Base-by-base conservation (phyloP, 345 rosid species). In the Aquilaria malaccensis region DNA sequence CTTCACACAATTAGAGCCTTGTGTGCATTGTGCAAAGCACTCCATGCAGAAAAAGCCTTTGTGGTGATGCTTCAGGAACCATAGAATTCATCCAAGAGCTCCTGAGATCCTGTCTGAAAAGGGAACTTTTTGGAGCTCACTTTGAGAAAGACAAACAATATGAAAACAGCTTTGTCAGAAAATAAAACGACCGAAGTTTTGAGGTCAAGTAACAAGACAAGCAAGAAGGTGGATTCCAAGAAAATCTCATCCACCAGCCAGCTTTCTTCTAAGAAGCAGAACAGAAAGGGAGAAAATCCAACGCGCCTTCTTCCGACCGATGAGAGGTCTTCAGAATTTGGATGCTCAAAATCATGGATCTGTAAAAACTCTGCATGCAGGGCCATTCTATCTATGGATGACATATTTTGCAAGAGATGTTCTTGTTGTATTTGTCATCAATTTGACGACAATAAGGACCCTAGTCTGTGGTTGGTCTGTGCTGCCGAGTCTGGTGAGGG, bases 361-460 rank as follows among this genome's bases (percentile, higher is more conserved):
- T 77, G 89, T 55, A 86, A 82, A 79, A 86, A 86, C 64, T 75
- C 79, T 58, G 86, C 89, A 9, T 86, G 94, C 62, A 75, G 85
- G 60, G 94, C 89, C 52, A 58, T 72, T 52, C 71, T 84, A 12
- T 77, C 89, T 59, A 66, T 74, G 37, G 88, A 81, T 43, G 95
- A 86, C 67, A 74, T 88, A 45, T 95, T 91, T 68, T 95, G 99
- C 84, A 86, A 72, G 78, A 88, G 99, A 70, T 95, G 99, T 66
- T 95, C 99, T 62, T 95, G 99, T 72, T 91, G 95, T 49, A 85
- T 95, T 41, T 95, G 99, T 63, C 96, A 91, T 75, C 55, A 67
- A 45, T 95, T 86, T 70, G 99, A 95, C 74, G 97, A 88, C 64
- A 95, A 91, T 67, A 86, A 84, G 76, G 94, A 86, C 68, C 87